Conservation (phyloP, 2,329 filamentous ascomycete species). For the Calonectria pseudoturangicola region DNA sequence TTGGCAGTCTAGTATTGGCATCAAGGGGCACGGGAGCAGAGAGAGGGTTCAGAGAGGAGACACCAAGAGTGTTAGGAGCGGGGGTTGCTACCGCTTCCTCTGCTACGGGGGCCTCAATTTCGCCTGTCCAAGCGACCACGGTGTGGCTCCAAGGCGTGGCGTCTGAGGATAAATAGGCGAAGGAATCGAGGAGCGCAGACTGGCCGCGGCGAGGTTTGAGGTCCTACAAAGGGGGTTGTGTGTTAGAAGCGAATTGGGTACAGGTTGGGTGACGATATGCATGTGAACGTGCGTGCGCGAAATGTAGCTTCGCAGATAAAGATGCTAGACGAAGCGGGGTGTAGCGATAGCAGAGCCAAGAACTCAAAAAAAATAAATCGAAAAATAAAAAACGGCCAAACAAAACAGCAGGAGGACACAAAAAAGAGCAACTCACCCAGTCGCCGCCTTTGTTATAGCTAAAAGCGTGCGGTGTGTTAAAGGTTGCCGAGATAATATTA, state of each 20-base stretch:
- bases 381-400: neutral
- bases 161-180: conserved; percentile 90
- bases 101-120: conserved; percentile 77
- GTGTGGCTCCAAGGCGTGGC: conserved; percentile 92
- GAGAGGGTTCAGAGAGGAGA: conserved; percentile 80
- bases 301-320: conserved; percentile 37
- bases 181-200: conserved; percentile 93
- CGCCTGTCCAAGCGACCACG: conserved; percentile 95
- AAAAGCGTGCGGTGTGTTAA: conserved; percentile 77
- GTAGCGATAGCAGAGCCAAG: conserved; percentile 26
- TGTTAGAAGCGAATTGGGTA: conserved; percentile 24
- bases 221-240: conserved; percentile 70
- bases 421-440: conserved; percentile 70
- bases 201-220: conserved; percentile 87
- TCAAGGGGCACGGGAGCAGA: conserved; percentile 88
- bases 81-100: conserved; percentile 66
- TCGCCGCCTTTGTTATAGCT: conserved; percentile 75
- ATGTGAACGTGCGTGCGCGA: conserved; percentile 33
- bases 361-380: neutral
- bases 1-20: conserved; percentile 71
- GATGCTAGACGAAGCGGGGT: conserved; percentile 41
- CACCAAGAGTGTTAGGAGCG: conserved; percentile 66
- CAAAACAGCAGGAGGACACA: conserved; percentile 28
- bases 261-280: conserved; percentile 35
- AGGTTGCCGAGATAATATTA: conserved; percentile 80